Percentiles rank a stretch among this genome's conserved stretches.
Evolutionary conservation across 2,329 filamentous ascomycete genomes (phyloP).

Genomic region (Phialophora tarda): DNA sequence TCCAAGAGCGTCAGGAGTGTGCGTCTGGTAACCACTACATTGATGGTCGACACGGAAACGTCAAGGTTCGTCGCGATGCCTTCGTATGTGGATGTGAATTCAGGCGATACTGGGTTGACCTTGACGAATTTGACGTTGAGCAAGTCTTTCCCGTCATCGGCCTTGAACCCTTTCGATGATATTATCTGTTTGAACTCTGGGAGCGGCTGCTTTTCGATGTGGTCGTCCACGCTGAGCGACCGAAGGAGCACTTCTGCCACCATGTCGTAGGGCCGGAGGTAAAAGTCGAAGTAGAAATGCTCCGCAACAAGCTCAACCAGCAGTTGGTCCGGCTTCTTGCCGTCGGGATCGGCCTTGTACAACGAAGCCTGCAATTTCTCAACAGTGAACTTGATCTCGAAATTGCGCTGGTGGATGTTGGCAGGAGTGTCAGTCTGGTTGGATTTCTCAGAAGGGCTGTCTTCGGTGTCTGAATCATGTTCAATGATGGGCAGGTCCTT

Average conservation of each 20-base stretch:
- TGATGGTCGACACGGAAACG: slow-evolving; percentile 91
- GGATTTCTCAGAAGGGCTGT: slow-evolving; percentile 65
- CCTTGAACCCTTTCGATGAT: slow-evolving; percentile 77
- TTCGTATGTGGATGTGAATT: slow-evolving; percentile 90
- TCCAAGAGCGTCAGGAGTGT: slow-evolving; percentile 91
- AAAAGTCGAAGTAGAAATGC: slow-evolving; percentile 84
- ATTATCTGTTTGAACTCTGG: slow-evolving; percentile 97
- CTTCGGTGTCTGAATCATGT: slow-evolving; percentile 66
- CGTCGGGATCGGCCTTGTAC: slow-evolving; percentile 82
- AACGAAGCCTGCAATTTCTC: slow-evolving; percentile 92
- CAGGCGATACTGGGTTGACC: slow-evolving; percentile 87
- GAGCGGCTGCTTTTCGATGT: slow-evolving; percentile 82
- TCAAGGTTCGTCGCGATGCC: slow-evolving; percentile 93
- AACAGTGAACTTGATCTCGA: slow-evolving; percentile 96
- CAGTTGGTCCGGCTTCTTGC: slow-evolving; percentile 72
- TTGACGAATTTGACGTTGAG: slow-evolving; percentile 88
- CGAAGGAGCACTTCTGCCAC: slow-evolving; percentile 87
- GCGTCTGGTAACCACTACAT: slow-evolving; percentile 89
- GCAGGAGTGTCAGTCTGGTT: slow-evolving; percentile 60
- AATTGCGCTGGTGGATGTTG: slow-evolving; percentile 84
- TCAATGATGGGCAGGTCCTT: slow-evolving; percentile 80
- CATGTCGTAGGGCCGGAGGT: slow-evolving; percentile 89
- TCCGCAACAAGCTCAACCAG: slow-evolving; percentile 92
- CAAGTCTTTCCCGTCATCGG: slow-evolving; percentile 76
- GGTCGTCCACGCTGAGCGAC: slow-evolving; percentile 88